These are phyloP conservation scores for Saprolegnia parasitica DNA, from an alignment of 352 stramenopile species.

Conservation along the genomic window DNA sequence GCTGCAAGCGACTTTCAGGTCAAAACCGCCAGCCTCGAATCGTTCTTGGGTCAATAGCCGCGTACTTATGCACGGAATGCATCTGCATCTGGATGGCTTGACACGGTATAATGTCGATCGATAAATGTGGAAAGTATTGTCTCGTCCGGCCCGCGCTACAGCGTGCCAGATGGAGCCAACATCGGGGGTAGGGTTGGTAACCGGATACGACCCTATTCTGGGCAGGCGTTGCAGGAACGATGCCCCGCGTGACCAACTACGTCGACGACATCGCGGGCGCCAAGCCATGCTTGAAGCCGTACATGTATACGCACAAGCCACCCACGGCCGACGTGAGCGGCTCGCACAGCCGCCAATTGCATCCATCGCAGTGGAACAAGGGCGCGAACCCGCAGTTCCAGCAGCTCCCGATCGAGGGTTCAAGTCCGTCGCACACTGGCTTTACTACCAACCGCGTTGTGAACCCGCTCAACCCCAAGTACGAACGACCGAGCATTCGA, in stretches of 20 bases:
- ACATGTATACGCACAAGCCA: slow-evolving; percentile 59
- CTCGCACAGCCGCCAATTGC: slow-evolving; percentile 54
- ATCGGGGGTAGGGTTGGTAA: too few species aligned
- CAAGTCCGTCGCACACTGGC: slow-evolving; percentile 40
- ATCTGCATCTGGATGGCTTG: too few species aligned
- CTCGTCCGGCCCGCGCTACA: too few species aligned
- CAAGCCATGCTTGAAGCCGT: slow-evolving; percentile 48
- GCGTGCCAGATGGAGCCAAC: too few species aligned
- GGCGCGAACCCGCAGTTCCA: slow-evolving; percentile 58
- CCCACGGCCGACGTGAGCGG: slow-evolving; percentile 61
- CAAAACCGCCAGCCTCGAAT: slow-evolving; percentile 22
- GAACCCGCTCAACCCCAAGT: slow-evolving; percentile 57
- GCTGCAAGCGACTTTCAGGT: slow-evolving; percentile 13
- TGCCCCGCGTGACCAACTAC: slow-evolving; percentile 51
- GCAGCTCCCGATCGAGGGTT: slow-evolving; percentile 59
- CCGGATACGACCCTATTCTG: neutral
- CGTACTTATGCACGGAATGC: neutral
- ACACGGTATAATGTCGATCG: too few species aligned
- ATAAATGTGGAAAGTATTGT: too few species aligned
- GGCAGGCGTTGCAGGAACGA: neutral
- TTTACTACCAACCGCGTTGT: slow-evolving; percentile 63
- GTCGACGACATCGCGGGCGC: slow-evolving; percentile 59
- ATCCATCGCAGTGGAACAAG: slow-evolving; percentile 45
- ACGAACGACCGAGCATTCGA: slow-evolving; percentile 53
- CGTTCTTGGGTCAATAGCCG: slow-evolving; percentile 3